Conservation (phyloP, 2,329 filamentous ascomycete genomes). For the Chaetomiaceae sp. region DNA sequence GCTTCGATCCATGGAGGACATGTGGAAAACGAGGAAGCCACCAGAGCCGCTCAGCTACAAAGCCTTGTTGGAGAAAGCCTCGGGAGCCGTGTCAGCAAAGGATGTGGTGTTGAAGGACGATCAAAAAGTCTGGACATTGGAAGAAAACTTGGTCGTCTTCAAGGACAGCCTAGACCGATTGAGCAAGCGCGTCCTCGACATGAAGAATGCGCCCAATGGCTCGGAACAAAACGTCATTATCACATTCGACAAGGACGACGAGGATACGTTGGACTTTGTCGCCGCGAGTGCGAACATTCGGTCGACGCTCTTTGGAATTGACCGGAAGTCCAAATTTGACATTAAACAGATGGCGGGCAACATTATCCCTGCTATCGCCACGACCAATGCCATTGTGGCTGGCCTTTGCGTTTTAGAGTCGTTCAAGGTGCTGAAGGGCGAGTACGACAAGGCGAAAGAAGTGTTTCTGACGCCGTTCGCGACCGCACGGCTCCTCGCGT, state of each 20-base stretch:
- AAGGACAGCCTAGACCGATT: conserved; percentile 76
- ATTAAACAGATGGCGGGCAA: conserved; percentile 99
- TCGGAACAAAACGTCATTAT: conserved; percentile 60
- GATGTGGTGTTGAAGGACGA: conserved; percentile 59
- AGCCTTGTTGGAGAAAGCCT: conserved; percentile 50
- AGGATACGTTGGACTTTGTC: conserved; percentile 92
- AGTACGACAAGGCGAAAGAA: conserved; percentile 70
- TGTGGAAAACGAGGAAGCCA: conserved; percentile 83
- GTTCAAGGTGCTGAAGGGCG: conserved; percentile 78
- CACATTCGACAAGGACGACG: conserved; percentile 94
- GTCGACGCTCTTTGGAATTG: conserved; percentile 84
- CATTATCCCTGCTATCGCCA: conserved; percentile 97
- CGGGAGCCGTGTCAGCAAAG: conserved; percentile 43
- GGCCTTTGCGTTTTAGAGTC: conserved; percentile 87
- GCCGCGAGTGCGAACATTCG: conserved; percentile 85
- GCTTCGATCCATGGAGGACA: conserved; percentile 81
- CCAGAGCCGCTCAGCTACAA: conserved; percentile 72
- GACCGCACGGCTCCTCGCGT: conserved; percentile 53
- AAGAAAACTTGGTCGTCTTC: conserved; percentile 83
- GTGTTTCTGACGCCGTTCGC: conserved; percentile 74
- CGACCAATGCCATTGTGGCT: conserved; percentile 94
- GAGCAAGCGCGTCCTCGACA: conserved; percentile 65
- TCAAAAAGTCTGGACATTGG: conserved; percentile 74
- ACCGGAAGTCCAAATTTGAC: conserved; percentile 85
- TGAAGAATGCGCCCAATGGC: conserved; percentile 47